phyloP scores from a whole-genome alignment of 108 stramenopile genomes.

The Skeletonema tropicum region DNA sequence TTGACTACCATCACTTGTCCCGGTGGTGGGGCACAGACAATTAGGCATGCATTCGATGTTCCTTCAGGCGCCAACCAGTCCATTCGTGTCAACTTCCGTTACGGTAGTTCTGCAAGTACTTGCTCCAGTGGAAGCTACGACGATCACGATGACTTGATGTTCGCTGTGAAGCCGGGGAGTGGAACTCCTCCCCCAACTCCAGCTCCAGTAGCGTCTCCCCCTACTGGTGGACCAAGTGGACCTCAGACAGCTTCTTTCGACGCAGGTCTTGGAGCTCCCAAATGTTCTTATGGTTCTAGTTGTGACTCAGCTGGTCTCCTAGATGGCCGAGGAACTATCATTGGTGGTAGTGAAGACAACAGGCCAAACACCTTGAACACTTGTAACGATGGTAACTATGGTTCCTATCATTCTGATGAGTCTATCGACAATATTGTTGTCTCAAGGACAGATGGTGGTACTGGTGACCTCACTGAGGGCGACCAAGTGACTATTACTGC shows the following conservation, averaged over 20 bases:
- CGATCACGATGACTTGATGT: constrained; percentile 28
- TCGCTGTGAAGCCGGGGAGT: background rate
- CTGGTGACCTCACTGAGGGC: background rate
- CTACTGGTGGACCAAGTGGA: background rate
- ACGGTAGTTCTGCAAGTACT: background rate
- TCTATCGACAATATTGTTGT: constrained; percentile 31
- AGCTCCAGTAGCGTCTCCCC: background rate
- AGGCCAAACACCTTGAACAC: constrained; percentile 25
- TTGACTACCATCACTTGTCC: constrained; percentile 12
- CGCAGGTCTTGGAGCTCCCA: background rate
- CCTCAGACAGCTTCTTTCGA: background rate
- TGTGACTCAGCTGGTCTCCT: background rate
- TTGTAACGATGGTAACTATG: constrained; percentile 22
- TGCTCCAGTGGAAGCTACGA: background rate
- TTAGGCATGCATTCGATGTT: constrained; percentile 9
- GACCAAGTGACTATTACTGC: background rate
- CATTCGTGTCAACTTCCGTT: background rate
- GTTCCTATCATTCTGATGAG: constrained; percentile 21
- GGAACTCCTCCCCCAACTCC: background rate
- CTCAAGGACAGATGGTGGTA: background rate
- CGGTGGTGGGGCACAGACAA: constrained; percentile 13
- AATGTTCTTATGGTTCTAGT: background rate
- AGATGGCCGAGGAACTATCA: background rate
- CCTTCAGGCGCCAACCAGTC: constrained; percentile 4
- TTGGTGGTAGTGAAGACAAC: background rate